These are phyloP conservation scores for Camelina laxa DNA, from an alignment of 345 rosid genomes.

Conservation along the genomic window DNA sequence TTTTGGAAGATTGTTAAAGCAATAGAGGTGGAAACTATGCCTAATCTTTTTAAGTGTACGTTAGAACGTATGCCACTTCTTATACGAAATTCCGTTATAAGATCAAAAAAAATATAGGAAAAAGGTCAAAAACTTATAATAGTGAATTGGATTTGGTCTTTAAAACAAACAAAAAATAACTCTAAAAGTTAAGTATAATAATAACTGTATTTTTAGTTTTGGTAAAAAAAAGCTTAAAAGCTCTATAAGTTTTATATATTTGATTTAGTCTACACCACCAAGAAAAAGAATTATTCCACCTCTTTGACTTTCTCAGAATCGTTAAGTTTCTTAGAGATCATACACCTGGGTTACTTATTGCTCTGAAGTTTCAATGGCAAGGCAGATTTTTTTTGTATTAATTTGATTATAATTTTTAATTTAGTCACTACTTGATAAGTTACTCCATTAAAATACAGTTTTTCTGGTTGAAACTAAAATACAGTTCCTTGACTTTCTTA, in stretches of 20 bases:
- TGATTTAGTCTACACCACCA: background rate
- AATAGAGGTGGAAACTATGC: background rate
- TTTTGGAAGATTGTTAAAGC: background rate
- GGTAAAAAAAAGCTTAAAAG: background rate
- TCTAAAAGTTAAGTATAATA: too few species aligned
- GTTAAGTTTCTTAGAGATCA: constrained; percentile 4
- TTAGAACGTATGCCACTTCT: background rate
- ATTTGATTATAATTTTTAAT: too few species aligned
- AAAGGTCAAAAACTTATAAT: too few species aligned
- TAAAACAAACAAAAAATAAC: too few species aligned
- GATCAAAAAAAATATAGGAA: too few species aligned
- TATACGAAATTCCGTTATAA: background rate
- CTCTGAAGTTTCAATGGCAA: constrained; percentile 6
- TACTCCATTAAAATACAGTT: background rate
- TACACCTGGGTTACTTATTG: background rate
- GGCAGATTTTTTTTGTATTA: background rate
- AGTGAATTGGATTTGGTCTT: too few species aligned
- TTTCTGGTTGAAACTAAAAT: too few species aligned
- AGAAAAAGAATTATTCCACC: background rate
- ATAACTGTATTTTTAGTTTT: too few species aligned
- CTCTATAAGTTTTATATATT: background rate
- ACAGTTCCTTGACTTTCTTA: too few species aligned
- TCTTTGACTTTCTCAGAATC: constrained; percentile 12
- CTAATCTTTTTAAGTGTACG: background rate
- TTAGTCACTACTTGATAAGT: background rate